These are phyloP conservation scores for Diaporthe australafricana DNA, from an alignment of 2,329 filamentous ascomycete genomes.

Conservation along the genomic window DNA sequence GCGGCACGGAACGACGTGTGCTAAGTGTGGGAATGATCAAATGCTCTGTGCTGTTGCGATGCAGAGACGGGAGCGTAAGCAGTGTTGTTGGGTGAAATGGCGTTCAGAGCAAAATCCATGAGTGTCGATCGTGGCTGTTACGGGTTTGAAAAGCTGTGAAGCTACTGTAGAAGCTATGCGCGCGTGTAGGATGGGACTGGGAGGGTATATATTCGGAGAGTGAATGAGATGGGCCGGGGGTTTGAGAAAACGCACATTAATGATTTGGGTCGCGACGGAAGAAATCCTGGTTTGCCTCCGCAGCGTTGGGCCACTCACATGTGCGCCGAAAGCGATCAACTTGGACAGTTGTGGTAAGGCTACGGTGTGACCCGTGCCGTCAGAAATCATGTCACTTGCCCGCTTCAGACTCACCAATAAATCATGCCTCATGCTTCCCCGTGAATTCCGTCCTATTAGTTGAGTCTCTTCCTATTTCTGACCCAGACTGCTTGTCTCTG, in stretches of 20 bases:
- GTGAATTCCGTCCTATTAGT: background rate
- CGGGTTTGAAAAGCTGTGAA: conserved; percentile 1
- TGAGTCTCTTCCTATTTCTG: background rate
- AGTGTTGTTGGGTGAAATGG: conserved; percentile 29
- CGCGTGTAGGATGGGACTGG: background rate
- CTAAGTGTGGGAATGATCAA: conserved; percentile 34
- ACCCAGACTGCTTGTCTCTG: background rate
- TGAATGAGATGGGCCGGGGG: conserved; percentile 14
- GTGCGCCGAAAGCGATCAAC: conserved; percentile 3
- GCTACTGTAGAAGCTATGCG: conserved; percentile 22
- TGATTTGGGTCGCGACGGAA: conserved; percentile 19
- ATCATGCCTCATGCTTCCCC: background rate
- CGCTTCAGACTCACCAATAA: background rate
- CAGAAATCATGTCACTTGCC: conserved; percentile 9
- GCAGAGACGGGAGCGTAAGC: conserved; percentile 24
- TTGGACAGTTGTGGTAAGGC: background rate
- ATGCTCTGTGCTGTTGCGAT: conserved; percentile 34
- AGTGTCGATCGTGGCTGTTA: conserved; percentile 18
- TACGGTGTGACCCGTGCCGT: conserved; percentile 6
- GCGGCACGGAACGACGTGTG: conserved; percentile 6
- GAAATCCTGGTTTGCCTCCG: conserved; percentile 21
- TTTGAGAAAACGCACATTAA: conserved; percentile 4
- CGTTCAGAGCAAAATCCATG: conserved; percentile 44
- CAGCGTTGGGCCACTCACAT: conserved; percentile 3
- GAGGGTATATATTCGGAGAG: background rate